Conservation (phyloP, 2,329 filamentous ascomycete genomes). For the Fusarium udum region DNA sequence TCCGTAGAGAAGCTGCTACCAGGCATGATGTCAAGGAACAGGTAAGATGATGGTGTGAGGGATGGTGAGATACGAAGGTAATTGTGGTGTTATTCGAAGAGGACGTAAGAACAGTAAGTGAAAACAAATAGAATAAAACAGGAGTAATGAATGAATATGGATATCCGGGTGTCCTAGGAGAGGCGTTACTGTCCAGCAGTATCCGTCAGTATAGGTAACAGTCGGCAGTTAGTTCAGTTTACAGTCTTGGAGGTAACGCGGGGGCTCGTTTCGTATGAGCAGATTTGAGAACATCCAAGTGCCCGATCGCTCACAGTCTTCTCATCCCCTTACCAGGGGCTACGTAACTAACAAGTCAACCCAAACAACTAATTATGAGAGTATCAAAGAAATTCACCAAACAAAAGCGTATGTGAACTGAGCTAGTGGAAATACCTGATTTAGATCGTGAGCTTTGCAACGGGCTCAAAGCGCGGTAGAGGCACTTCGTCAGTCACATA, state of each 20-base stretch:
- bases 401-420: background rate
- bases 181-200: background rate
- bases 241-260: background rate
- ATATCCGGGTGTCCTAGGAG: background rate
- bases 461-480: background rate
- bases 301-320: background rate
- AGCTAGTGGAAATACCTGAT: background rate
- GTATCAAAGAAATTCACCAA: background rate
- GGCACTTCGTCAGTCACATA: background rate
- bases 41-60: background rate
- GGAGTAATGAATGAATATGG: background rate
- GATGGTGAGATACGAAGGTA: background rate
- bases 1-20: background rate
- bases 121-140: background rate
- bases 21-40: background rate
- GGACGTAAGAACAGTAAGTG: background rate
- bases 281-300: background rate
- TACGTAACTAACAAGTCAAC: background rate
- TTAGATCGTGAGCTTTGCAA: background rate
- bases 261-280: background rate
- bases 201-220: background rate
- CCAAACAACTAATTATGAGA: background rate
- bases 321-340: background rate
- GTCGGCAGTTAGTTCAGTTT: background rate
- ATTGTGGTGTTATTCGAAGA: background rate